phyloP scores from a whole-genome alignment of 495 filamentous ascomycete genomes.

The Aspergillus funiculosus region DNA sequence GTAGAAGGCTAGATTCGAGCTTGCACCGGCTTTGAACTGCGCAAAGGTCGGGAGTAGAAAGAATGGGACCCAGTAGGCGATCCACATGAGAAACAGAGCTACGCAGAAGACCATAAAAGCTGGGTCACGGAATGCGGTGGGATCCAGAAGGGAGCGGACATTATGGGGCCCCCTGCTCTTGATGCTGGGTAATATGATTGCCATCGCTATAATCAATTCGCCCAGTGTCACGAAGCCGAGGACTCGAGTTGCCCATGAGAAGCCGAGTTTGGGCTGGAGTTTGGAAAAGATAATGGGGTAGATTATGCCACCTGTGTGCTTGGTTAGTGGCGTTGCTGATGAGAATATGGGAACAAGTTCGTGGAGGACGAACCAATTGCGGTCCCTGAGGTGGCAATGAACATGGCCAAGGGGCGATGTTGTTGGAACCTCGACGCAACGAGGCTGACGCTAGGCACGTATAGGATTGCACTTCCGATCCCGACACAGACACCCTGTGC shows the following conservation, averaged over 20 bases:
- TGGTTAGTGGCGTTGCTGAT: background rate
- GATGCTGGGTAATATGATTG: background rate
- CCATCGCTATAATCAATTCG: background rate
- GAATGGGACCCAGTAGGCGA: slow-evolving; percentile 59
- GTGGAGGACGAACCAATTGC: slow-evolving; percentile 15
- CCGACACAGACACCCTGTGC: slow-evolving; percentile 28
- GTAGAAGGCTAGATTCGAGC: slow-evolving; percentile 44
- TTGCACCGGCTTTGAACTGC: slow-evolving; percentile 35
- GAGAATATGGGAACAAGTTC: background rate
- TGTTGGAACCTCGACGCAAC: background rate
- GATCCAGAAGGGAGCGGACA: slow-evolving; percentile 15
- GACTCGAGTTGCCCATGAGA: slow-evolving; percentile 46
- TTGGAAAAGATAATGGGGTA: slow-evolving; percentile 49
- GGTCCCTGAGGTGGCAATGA: slow-evolving; percentile 2
- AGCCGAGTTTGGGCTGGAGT: slow-evolving; percentile 41
- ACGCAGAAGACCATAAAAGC: slow-evolving; percentile 27
- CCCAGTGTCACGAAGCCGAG: slow-evolving; percentile 46
- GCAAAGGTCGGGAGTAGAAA: slow-evolving; percentile 57
- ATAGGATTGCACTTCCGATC: slow-evolving; percentile 14
- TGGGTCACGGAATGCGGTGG: slow-evolving; percentile 25
- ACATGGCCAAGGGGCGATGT: background rate
- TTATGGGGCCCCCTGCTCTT: background rate
- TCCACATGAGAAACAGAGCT: slow-evolving; percentile 42
- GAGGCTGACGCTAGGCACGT: slow-evolving; percentile 1
- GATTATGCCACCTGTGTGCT: slow-evolving; percentile 38